Conservation (phyloP, 2,329 filamentous ascomycete genomes). For the Cadophora malorum region DNA sequence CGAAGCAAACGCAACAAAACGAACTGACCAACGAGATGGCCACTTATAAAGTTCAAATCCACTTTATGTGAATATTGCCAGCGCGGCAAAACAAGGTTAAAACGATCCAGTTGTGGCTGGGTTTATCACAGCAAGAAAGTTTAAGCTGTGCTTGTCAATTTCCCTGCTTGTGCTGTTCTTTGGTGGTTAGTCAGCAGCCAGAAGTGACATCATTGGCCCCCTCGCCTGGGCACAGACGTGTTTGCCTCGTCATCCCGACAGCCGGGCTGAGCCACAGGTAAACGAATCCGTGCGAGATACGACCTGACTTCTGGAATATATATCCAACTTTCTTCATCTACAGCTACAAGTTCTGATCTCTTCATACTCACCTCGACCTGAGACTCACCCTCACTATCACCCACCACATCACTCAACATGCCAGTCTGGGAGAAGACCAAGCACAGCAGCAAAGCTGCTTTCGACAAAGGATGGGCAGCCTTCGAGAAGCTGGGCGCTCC, state of each 20-base stretch:
- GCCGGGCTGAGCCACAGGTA: constrained; percentile 5
- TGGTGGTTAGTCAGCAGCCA: not conserved
- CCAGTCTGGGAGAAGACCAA: constrained; percentile 46
- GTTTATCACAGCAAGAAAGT: not conserved
- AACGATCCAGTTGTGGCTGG: not conserved
- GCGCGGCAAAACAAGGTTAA: constrained; percentile 13
- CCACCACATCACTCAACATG: constrained; percentile 6
- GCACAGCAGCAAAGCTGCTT: constrained; percentile 65
- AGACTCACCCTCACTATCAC: constrained; percentile 8
- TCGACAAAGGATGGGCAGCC: constrained; percentile 74
- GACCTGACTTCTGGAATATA: not conserved
- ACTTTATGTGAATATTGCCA: not conserved
- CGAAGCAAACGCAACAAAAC: not conserved
- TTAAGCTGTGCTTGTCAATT: not conserved
- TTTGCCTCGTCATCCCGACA: constrained; percentile 13
- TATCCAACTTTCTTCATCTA: constrained; percentile 4
- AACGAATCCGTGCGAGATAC: not conserved
- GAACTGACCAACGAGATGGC: not conserved
- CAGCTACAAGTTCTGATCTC: not conserved
- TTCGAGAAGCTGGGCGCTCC: constrained; percentile 74
- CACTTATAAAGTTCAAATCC: not conserved
- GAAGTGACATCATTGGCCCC: constrained; percentile 9
- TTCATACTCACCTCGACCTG: not conserved
- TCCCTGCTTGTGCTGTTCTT: not conserved
- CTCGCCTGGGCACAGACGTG: not conserved